Evolutionary conservation across 106 monocot genomes (phyloP), one percentile per base, ranked within the genome.

Genomic region (Platanthera zijinensis): DNA sequence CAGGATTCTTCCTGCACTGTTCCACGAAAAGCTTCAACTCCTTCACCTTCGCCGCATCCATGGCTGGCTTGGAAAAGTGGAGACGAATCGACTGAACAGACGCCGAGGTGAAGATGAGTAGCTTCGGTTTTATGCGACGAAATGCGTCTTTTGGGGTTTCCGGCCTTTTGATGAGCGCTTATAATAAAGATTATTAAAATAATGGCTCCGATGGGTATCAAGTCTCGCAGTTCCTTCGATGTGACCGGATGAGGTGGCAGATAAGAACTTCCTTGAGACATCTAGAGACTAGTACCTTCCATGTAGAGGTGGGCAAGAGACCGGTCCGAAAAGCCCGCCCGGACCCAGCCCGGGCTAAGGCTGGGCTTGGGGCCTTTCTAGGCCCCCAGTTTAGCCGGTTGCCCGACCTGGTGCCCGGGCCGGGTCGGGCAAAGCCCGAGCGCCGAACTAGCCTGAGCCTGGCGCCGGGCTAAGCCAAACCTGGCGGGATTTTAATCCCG

Each of bases 11-110:
- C 82, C 84, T 76, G 84, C 93, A 96, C 75, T 85, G 89, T 52
- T 96, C 90, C 51, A 96, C 84, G 81, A 96, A 93, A 5, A 79
- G 45, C 83, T 84, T 84, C 68, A 93, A 77, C 81, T 93, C 84
- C 48, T 77, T 83, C 80, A 93, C 74, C 80, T 90, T 92, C 68
- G 88, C 66, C 52, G 92, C 81, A 10, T 93, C 95, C 95, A 96
- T 95, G 72, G 72, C 51, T 7, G 19, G 32, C 25, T 66, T 66
- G 10, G 50, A 22, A 6, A 2, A 17, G 51, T 4, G 72, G 51
- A 50, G 51, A 70, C 10, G 72, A 70, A 15, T 70, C 15, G 70
- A 70, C 30, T 66, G 66, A 66, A 66, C 18, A 66, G 18, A 66
- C 32, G 13, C 19, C 39, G 39, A 39, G 32, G 10, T 25, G 4